phyloP scores from a whole-genome alignment of 2,329 filamentous ascomycete species.

The Diaporthe vexans region DNA sequence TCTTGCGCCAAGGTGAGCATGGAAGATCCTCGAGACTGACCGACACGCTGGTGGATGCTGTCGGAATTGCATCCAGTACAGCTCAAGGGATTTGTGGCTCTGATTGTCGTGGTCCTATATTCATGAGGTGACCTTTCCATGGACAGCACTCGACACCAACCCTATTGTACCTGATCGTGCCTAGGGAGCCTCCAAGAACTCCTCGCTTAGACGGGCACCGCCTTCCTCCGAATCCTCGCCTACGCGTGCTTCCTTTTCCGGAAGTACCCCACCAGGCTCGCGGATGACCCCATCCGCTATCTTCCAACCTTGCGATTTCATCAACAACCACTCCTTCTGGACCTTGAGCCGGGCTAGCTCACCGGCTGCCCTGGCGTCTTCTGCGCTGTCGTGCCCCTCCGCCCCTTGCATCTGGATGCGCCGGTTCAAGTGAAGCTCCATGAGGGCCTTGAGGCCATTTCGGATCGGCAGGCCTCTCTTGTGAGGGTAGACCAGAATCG shows the following conservation, averaged over 20 bases:
- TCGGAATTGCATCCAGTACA: too few species aligned
- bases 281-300: constrained; percentile 61
- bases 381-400: constrained; percentile 88
- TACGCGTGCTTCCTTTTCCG: constrained; percentile 33
- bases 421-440: constrained; percentile 76
- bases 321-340: constrained; percentile 75
- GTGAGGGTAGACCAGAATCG: constrained; percentile 86
- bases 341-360: constrained; percentile 84
- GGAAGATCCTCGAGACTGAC: not conserved
- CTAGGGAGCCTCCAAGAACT: constrained; percentile 52
- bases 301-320: constrained; percentile 78
- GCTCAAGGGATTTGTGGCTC: not conserved
- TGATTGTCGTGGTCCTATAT: not conserved
- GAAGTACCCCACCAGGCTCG: constrained; percentile 27
- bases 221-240: constrained; percentile 33
- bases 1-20: not conserved
- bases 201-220: constrained; percentile 52
- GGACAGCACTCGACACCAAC: not conserved
- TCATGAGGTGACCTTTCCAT: constrained; percentile 11
- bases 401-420: constrained; percentile 81
- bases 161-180: not conserved
- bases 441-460: constrained; percentile 81
- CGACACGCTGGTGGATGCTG: not conserved
- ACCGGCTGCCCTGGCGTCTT: constrained; percentile 91
- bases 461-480: constrained; percentile 81